Evolutionary conservation across 2,329 filamentous ascomycete genomes (phyloP), one percentile per base, ranked within the genome.

Genomic region (Sporothrix humicola): DNA sequence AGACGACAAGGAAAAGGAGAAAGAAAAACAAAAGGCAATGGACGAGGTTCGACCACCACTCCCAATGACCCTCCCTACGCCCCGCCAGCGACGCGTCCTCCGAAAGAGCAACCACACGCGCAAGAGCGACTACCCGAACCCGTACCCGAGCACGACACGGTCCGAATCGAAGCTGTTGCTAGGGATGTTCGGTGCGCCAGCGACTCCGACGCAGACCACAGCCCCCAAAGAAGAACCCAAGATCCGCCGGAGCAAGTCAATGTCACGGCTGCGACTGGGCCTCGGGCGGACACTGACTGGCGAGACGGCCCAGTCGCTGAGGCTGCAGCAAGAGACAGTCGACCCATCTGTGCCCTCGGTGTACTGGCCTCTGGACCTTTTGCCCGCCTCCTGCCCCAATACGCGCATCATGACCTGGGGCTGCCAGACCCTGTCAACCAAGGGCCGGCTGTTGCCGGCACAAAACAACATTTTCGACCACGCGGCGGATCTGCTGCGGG

Each of bases 281-380:
- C 72, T 37, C 31, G 31, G 31, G 31, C 31, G 54, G 20, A 50
- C 15, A 72, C 73, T 9, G 23, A 69, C 3, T 37, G 54, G 15
- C 42, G 74, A 42, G 31, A 59, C 74, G 52, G 17, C 31, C 59
- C 73, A 75, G 26, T 10, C 48, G 1, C 48, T 50, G 13, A 17
- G 42, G 17, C 70, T 54, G 1, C 58, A 44, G 12, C 68, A 44
- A 12, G 52, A 46, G 12, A 17, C 13, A 72, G 72, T 31, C 13
- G 73, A 73, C 7, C 10, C 17, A 4, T 9, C 58, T 4, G n/a
- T n/a, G 5, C n/a, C 37, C 1, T 46, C 71, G 0, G 73, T 78
- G 1, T 81, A 78, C 74, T 81, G 80, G 80, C 80, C 80, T 5
- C 63, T 80, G 0, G 79, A 80, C 37, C 76, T 81, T 8, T 77